phyloP scores from a whole-genome alignment of 371 early-diverging fungal species.

The Zopfochytrium polystomum region DNA sequence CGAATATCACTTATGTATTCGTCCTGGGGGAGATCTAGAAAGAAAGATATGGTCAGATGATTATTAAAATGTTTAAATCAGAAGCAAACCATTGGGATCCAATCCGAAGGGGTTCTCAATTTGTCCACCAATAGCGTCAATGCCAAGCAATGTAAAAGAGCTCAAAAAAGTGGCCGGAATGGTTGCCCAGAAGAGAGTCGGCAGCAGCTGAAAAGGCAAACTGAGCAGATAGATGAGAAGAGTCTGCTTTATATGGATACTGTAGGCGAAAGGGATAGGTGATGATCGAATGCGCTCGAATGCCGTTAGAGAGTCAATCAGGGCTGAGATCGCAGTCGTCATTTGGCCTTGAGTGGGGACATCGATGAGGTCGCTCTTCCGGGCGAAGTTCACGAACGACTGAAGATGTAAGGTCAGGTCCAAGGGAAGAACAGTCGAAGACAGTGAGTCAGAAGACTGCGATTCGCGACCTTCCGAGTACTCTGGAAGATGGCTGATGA shows the following conservation, averaged over 20 bases:
- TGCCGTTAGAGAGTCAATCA: slow-evolving; percentile 63
- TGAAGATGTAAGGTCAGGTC: slow-evolving; percentile 36
- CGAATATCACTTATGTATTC: slow-evolving; percentile 19
- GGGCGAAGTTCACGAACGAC: slow-evolving; percentile 28
- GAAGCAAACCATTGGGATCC: slow-evolving; percentile 21
- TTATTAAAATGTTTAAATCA: too few species aligned
- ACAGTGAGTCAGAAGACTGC: too few species aligned
- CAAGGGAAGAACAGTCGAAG: slow-evolving; percentile 10
- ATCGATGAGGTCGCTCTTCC: slow-evolving; percentile 28
- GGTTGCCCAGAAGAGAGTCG: slow-evolving; percentile 26
- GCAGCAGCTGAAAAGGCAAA: slow-evolving; percentile 48
- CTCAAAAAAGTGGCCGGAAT: slow-evolving; percentile 59
- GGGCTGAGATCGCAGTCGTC: slow-evolving; percentile 21
- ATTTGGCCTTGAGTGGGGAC: slow-evolving; percentile 27
- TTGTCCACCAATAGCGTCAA: slow-evolving; percentile 42
- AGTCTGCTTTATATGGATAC: slow-evolving; percentile 64
- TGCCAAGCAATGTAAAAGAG: slow-evolving; percentile 64
- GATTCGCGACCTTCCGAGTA: slow-evolving; percentile 14
- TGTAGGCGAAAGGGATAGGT: slow-evolving; percentile 81
- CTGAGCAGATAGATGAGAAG: slow-evolving; percentile 42
- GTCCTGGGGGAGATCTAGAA: slow-evolving; percentile 23
- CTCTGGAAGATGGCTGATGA: slow-evolving; percentile 47
- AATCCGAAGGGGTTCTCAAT: slow-evolving; percentile 43
- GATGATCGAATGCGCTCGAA: slow-evolving; percentile 76
- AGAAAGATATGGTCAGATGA: too few species aligned